phyloP scores from a whole-genome alignment of 1,284 basidiomycete genomes.

The Athelia sp. region DNA sequence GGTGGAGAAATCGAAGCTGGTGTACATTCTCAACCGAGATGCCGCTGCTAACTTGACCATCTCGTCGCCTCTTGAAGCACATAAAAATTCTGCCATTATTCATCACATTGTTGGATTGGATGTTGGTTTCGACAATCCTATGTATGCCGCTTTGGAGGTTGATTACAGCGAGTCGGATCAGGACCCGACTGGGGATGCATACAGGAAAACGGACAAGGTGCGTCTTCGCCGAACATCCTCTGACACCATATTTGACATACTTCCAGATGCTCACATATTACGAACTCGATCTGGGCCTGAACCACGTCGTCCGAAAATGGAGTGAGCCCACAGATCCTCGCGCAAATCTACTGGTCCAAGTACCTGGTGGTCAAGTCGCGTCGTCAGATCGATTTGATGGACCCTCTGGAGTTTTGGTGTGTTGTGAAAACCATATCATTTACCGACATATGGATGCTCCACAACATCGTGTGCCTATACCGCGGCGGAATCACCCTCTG shows the following conservation, averaged over 20 bases:
- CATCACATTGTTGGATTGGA: constrained; percentile 91
- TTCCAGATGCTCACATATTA: constrained; percentile 90
- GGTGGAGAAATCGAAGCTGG: constrained; percentile 90
- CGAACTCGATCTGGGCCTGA: constrained; percentile 91
- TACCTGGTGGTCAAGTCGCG: constrained; percentile 93
- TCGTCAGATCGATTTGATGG: constrained; percentile 87
- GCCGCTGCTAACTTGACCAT: constrained; percentile 94
- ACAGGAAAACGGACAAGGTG: constrained; percentile 86
- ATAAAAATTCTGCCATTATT: constrained; percentile 89
- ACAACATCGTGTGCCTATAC: constrained; percentile 92
- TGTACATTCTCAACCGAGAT: constrained; percentile 91
- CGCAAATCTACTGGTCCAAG: constrained; percentile 92
- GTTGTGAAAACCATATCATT: constrained; percentile 94
- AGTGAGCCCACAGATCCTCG: constrained; percentile 91
- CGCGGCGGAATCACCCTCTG: constrained; percentile 79
- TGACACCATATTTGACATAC: neutral
- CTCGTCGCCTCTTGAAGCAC: constrained; percentile 91
- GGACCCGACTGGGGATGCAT: constrained; percentile 91
- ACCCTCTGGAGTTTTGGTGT: constrained; percentile 92
- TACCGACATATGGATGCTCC: constrained; percentile 90
- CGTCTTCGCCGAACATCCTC: constrained; percentile 16
- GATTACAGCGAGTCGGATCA: constrained; percentile 93
- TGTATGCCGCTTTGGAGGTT: constrained; percentile 91
- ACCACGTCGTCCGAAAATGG: constrained; percentile 97
- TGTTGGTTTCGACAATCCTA: constrained; percentile 95